phyloP scores from a whole-genome alignment of 192 early-diverging fungal genomes.

The Paraglomus occultum region DNA sequence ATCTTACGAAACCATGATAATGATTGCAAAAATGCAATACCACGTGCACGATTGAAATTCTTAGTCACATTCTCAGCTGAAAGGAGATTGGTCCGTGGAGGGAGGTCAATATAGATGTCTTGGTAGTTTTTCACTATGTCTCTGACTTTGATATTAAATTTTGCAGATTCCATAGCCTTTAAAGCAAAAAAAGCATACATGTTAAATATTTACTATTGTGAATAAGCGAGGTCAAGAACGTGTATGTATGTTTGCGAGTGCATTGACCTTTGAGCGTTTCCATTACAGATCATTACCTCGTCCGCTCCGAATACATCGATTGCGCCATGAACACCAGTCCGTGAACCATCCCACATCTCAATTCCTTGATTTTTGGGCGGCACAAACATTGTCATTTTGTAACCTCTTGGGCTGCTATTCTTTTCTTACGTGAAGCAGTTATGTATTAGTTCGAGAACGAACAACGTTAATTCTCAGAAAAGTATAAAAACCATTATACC shows the following conservation, averaged over 20 bases:
- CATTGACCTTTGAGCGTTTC: neutral
- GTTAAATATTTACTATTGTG: neutral
- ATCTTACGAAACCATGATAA: neutral
- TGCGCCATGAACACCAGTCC: constrained; percentile 78
- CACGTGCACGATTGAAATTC: constrained; percentile 13
- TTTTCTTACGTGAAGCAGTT: constrained; percentile 39
- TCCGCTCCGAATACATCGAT: constrained; percentile 80
- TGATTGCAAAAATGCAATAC: constrained; percentile 9
- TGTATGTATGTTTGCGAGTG: too few species aligned
- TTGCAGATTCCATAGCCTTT: constrained; percentile 29
- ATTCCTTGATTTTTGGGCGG: constrained; percentile 67
- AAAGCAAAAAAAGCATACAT: neutral
- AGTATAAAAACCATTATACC: constrained; percentile 35
- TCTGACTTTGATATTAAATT: constrained; percentile 20
- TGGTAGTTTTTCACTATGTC: constrained; percentile 27
- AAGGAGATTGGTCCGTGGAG: constrained; percentile 26
- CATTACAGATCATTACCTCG: constrained; percentile 47
- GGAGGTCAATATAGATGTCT: constrained; percentile 21
- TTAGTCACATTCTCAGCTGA: constrained; percentile 21
- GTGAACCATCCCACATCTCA: constrained; percentile 92
- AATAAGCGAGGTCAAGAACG: too few species aligned
- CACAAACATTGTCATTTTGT: constrained; percentile 87
- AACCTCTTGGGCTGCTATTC: constrained; percentile 54
- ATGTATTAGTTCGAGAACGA: constrained; percentile 8
- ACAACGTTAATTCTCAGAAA: neutral